These are phyloP conservation scores for Leccinellum rugosiceps DNA, from an alignment of 768 basidiomycete genomes.

Conservation along the genomic window DNA sequence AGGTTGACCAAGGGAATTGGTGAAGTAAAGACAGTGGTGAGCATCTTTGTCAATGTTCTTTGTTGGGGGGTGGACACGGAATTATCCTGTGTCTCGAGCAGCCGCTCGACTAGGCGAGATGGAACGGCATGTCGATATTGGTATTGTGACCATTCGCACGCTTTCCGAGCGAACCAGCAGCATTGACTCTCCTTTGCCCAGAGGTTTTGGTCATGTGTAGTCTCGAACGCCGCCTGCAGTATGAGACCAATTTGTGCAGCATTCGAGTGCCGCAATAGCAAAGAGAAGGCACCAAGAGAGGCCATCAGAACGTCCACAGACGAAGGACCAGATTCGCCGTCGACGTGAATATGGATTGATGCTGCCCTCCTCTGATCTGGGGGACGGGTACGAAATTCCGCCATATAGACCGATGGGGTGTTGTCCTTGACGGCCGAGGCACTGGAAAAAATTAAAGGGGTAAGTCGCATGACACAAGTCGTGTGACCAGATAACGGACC, in stretches of 20 bases:
- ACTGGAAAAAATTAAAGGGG: conserved; percentile 33
- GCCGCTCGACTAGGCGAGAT: conserved; percentile 75
- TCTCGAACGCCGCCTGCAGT: conserved; percentile 70
- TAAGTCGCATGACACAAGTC: background rate
- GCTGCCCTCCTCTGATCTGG: conserved; percentile 78
- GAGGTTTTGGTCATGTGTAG: conserved; percentile 54
- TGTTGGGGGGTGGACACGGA: conserved; percentile 48
- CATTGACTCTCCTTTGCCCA: conserved; percentile 74
- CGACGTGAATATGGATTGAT: conserved; percentile 84
- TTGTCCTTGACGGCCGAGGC: conserved; percentile 61
- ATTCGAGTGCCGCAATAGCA: conserved; percentile 72
- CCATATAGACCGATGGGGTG: conserved; percentile 73
- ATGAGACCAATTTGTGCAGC: conserved; percentile 69
- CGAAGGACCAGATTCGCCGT: conserved; percentile 84
- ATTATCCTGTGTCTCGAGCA: conserved; percentile 60
- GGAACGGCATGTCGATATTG: conserved; percentile 92
- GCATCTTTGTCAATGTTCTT: conserved; percentile 68
- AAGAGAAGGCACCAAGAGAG: conserved; percentile 65
- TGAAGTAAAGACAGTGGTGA: conserved; percentile 79
- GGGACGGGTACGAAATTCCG: conserved; percentile 81
- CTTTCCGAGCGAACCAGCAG: conserved; percentile 75
- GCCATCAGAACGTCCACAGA: conserved; percentile 71
- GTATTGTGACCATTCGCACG: conserved; percentile 86
- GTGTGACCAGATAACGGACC: conserved; percentile 41
- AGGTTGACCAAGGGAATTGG: conserved; percentile 83